Evolutionary conservation across 2,329 filamentous ascomycete genomes (phyloP).

Genomic region (Nannizzia gypsea): DNA sequence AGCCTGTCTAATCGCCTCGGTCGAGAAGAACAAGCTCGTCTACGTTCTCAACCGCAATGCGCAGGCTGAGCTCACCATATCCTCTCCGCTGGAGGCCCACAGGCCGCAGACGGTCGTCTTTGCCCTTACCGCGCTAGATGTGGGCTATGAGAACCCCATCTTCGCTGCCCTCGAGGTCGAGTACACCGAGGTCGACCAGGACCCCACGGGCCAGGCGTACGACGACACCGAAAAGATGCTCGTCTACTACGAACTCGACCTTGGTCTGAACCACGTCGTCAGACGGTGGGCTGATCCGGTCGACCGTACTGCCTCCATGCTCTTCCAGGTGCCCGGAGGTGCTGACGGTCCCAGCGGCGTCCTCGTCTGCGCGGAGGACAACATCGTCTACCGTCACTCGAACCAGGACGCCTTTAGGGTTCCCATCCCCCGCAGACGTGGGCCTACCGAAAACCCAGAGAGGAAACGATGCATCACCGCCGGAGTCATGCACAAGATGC

Average conservation of each 20-base stretch:
- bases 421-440: constrained; percentile 73
- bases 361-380: constrained; percentile 86
- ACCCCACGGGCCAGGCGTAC: constrained; percentile 71
- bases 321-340: constrained; percentile 93
- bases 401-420: constrained; percentile 84
- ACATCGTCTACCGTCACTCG: constrained; percentile 91
- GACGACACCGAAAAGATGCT: constrained; percentile 77
- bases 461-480: constrained; percentile 77
- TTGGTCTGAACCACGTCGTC: constrained; percentile 93
- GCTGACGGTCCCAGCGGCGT: constrained; percentile 90
- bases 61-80: constrained; percentile 90
- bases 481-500: constrained; percentile 95
- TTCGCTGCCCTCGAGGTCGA: constrained; percentile 93
- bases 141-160: constrained; percentile 92
- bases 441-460: constrained; percentile 81
- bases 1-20: constrained; percentile 83
- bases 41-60: constrained; percentile 95
- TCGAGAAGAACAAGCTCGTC: constrained; percentile 99
- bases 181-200: constrained; percentile 82
- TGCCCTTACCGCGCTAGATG: constrained; percentile 76
- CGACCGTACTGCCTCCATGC: constrained; percentile 72
- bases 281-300: constrained; percentile 93
- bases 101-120: constrained; percentile 85
- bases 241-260: constrained; percentile 94
- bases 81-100: constrained; percentile 90